Percentiles rank a stretch among this genome's conserved stretches.
These are phyloP conservation scores for Chaetomium fimeti DNA, from an alignment of 495 filamentous ascomycete species.

Conservation along the genomic window DNA sequence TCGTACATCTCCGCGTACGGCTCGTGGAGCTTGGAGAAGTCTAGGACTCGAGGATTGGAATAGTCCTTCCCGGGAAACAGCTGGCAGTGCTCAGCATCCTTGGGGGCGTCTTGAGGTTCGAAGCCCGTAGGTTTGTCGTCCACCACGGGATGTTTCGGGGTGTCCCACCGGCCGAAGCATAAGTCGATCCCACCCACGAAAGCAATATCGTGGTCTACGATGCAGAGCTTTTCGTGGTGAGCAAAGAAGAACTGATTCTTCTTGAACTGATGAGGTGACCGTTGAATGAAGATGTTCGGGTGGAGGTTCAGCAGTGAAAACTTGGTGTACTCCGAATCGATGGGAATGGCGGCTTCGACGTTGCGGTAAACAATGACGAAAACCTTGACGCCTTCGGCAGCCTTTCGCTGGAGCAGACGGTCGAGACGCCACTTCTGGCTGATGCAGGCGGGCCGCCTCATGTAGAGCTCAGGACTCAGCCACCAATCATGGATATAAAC, in stretches of 20 bases:
- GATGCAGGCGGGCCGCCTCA: conserved; percentile 91
- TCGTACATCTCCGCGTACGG: conserved; percentile 99
- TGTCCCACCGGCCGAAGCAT: conserved; percentile 97
- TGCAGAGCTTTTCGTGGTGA: conserved; percentile 94
- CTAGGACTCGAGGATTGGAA: conserved; percentile 90
- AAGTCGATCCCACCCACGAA: conserved; percentile 97
- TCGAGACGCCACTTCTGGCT: conserved; percentile 99
- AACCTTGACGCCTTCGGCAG: conserved; percentile 91
- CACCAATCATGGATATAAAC: conserved; percentile 99
- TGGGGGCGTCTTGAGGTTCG: conserved; percentile 65
- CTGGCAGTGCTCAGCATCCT: conserved; percentile 92
- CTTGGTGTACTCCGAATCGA: conserved; percentile 98
- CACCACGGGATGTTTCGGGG: conserved; percentile 81
- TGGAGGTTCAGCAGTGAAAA: conserved; percentile 95
- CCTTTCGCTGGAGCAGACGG: conserved; percentile 89
- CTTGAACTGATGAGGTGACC: conserved; percentile 94
- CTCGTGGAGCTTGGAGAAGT: conserved; percentile 91
- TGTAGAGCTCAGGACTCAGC: conserved; percentile 94
- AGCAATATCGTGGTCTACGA: conserved; percentile 93
- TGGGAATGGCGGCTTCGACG: conserved; percentile 95
- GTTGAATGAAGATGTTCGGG: conserved; percentile 92
- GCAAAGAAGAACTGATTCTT: conserved; percentile 99
- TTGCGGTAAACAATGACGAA: conserved; percentile 99
- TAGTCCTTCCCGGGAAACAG: conserved; percentile 99
- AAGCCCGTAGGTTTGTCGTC: conserved; percentile 97